These are phyloP conservation scores for Marasmius oreades DNA, from an alignment of 1,284 basidiomycete species.

Conservation along the genomic window DNA sequence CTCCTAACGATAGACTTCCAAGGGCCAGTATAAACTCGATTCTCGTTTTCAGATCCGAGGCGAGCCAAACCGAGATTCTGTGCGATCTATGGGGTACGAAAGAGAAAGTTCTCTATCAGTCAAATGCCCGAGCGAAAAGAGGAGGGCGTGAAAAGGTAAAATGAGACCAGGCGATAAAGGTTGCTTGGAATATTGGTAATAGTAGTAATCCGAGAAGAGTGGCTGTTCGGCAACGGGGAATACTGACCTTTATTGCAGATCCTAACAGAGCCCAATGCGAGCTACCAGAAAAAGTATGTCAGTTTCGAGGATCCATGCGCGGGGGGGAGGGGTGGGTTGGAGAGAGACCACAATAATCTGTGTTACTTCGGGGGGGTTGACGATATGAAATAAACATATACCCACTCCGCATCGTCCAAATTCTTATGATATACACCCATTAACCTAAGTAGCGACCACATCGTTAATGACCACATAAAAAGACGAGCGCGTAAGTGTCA, in stretches of 20 bases:
- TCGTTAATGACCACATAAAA: not conserved
- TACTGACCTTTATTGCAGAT: slow-evolving; percentile 20
- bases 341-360: too few species aligned
- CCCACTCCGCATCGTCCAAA: slow-evolving; percentile 23
- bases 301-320: too few species aligned
- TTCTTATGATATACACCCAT: slow-evolving; percentile 25
- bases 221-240: not conserved
- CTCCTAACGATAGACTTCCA: slow-evolving; percentile 21
- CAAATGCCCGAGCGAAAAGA: not conserved
- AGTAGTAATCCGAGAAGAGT: too few species aligned
- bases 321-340: too few species aligned
- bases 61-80: slow-evolving; percentile 23
- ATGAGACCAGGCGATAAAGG: too few species aligned
- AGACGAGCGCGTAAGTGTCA: not conserved
- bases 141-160: not conserved
- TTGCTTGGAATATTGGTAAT: too few species aligned
- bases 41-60: slow-evolving; percentile 21
- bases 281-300: slow-evolving; percentile 7
- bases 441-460: slow-evolving; percentile 10
- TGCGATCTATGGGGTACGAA: slow-evolving; percentile 17
- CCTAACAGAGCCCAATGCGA: slow-evolving; percentile 22
- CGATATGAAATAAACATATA: not conserved
- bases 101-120: not conserved
- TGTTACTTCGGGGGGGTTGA: not conserved
- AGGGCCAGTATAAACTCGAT: slow-evolving; percentile 14